Base-by-base conservation (phyloP, 1,284 basidiomycete genomes). In the Apiotrichum veenhuisii region DNA sequence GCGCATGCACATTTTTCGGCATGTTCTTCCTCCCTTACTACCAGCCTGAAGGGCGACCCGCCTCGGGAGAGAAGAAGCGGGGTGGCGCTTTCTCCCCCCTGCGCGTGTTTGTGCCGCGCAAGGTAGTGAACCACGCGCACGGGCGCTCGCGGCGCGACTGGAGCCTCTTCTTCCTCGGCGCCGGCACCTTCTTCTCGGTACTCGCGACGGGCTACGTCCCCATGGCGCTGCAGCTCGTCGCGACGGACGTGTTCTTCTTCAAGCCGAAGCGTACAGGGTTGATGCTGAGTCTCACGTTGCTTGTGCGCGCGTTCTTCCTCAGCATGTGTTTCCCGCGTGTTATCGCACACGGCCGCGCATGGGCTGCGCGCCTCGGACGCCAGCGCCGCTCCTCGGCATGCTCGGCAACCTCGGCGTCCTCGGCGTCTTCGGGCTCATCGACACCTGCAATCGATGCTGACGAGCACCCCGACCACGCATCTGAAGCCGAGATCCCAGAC, bases 21-120 rank as follows among this genome's bases (percentile, higher is more conserved):
- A 58, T 58, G 11, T 42, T 73, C 41, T 74, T 71, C 69, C 59
- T 78, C 2, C 77, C 77, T 3, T 75, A 77, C 58, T 63, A 73
- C 33, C 25, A 64, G 7, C 75, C 75, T 25, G 51, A 64, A 25
- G 63, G 50, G 45, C 51, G 59, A 33, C 47, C 50, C n/a, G 49
- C 2, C 14, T 8, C 17, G n/a, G 18, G n/a, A 25, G n/a, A 26
- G 17, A 55, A 48, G 51, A 57, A 25, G 38, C 15, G 25, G 17
- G 51, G n/a, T 47, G 63, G 65, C 18, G 68, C 76, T 64, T 62
- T 77, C 26, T 50, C 60, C 2, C 76, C 75, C 7, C 60, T 77
- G 27, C 67, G 63, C 50, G 64, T 75, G 27, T 78, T 77, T 57
- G 33, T 68, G 2, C 75, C 75, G 9, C 55, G 57, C 10, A 48